Evolutionary conservation across 441 rosid species (phyloP).

Genomic region (Arabidopsis lyrata): DNA sequence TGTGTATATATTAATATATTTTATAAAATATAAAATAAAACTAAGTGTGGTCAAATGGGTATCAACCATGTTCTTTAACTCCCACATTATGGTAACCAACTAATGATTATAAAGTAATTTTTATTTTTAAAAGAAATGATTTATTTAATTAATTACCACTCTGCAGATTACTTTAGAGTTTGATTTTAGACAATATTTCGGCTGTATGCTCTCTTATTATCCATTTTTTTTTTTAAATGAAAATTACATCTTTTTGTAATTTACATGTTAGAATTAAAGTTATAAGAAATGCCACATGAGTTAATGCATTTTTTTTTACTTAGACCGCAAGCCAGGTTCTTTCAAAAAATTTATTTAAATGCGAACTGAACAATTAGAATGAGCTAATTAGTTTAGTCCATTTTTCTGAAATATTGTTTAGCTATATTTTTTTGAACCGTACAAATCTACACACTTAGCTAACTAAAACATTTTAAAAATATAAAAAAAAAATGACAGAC

Average conservation of each 20-base stretch:
- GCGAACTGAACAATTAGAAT: too few relatives aligned
- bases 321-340: too few relatives aligned
- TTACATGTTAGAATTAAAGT: not conserved
- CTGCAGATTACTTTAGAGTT: not conserved
- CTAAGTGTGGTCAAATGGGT: conserved; percentile 9
- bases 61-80: conserved; percentile 41
- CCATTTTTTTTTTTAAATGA: not conserved
- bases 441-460: too few relatives aligned
- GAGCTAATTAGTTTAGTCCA: too few relatives aligned
- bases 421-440: too few relatives aligned
- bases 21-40: conserved; percentile 1
- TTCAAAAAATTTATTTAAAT: too few relatives aligned
- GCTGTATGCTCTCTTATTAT: conserved; percentile 1
- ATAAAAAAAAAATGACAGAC: not conserved
- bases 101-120: conserved; percentile 15
- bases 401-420: too few relatives aligned
- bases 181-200: not conserved
- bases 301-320: too few relatives aligned
- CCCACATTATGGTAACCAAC: conserved; percentile 38
- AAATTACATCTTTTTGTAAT: not conserved
- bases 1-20: not conserved
- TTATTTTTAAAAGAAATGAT: not conserved
- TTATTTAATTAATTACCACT: conserved; percentile 1
- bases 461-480: too few relatives aligned
- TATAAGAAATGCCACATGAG: not conserved